Evolutionary conservation across 2,329 filamentous ascomycete genomes (phyloP).

Genomic region (Dactylellina haptotyla): DNA sequence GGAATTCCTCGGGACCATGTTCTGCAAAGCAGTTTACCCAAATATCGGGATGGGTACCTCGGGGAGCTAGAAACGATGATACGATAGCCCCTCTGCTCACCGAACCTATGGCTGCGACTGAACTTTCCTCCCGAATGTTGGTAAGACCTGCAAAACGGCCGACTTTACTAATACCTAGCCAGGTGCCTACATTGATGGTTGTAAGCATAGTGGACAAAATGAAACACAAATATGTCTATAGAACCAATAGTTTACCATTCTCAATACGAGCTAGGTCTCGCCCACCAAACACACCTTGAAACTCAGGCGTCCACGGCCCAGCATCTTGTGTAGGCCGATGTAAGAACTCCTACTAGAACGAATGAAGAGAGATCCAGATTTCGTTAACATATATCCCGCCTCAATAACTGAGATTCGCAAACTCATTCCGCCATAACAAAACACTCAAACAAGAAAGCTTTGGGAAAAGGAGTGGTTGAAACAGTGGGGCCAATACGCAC

Average conservation of each 20-base stretch:
- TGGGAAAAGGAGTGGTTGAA: no score
- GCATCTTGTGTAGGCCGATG: constrained; percentile 48
- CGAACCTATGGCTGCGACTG: constrained; percentile 65
- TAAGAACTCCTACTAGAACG: constrained; percentile 30
- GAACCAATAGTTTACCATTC: constrained; percentile 14
- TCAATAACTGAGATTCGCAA: no score
- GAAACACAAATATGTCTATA: background rate
- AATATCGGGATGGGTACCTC: constrained; percentile 58
- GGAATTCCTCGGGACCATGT: constrained; percentile 67
- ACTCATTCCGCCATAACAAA: no score
- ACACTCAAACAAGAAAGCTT: no score
- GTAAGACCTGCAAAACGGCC: constrained; percentile 73
- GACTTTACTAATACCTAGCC: constrained; percentile 71
- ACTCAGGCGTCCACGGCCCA: constrained; percentile 27
- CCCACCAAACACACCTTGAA: constrained; percentile 20
- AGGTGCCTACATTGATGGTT: constrained; percentile 67
- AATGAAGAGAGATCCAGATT: background rate
- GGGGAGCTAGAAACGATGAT: constrained; percentile 58
- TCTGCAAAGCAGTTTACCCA: constrained; percentile 56
- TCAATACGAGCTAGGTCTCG: constrained; percentile 42
- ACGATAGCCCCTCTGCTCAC: constrained; percentile 73
- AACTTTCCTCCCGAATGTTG: constrained; percentile 71
- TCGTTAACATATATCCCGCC: no score
- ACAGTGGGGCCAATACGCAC: constrained; percentile 61
- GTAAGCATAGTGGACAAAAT: background rate